Evolutionary conservation across 2,329 filamentous ascomycete species (phyloP), one percentile per base, ranked within the genome.

Genomic region (Aspergillus hortae): DNA sequence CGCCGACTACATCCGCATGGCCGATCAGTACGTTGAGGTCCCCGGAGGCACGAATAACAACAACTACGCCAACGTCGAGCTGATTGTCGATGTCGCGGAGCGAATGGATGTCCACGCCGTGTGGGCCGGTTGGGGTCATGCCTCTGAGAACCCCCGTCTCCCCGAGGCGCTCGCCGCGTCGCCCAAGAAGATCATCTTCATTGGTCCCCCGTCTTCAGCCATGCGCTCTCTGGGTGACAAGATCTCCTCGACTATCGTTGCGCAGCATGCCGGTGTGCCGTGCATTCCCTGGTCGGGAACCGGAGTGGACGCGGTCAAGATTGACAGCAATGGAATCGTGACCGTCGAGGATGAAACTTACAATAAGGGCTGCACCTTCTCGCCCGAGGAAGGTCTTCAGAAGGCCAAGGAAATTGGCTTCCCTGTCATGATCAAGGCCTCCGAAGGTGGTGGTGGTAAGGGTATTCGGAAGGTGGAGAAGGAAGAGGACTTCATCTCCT

Each of bases 401-500:
- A 91, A 88, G 68, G 94, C 94, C 54, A 85, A 83, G 71, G 82
- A 90, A 67, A 99, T 99, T 71, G 94, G 94, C 61, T 99, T 99
- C 79, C 94, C 94, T 14, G 89, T 99, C 79, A 99, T 99, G 94
- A 90, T 99, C 73, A 99, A 99, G 81, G 94, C 94, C n/a, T 97
- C 94, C 2, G 94, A 99, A 79, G 94, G 94, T 77, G 94, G 94
- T 78, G 94, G 94, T 77, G 94, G 94, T 71, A 99, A 99, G 80
- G 94, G 94, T 82, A 99, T 99, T 70, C 90, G 95, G 71, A 96
- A 97, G 78, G 94, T 94, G 61, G 80, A 90, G 56, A 80, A 80
- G 56, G 92, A 96, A 71, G 87, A 92, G 40, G 86, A 88, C 57
- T 99, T 99, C 66, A 81, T 88, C 68, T 80, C 81, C 62, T 80